These are phyloP conservation scores for Cyberlindnera mycetangii DNA, from an alignment of 805 yeast genomes.

Conservation along the genomic window DNA sequence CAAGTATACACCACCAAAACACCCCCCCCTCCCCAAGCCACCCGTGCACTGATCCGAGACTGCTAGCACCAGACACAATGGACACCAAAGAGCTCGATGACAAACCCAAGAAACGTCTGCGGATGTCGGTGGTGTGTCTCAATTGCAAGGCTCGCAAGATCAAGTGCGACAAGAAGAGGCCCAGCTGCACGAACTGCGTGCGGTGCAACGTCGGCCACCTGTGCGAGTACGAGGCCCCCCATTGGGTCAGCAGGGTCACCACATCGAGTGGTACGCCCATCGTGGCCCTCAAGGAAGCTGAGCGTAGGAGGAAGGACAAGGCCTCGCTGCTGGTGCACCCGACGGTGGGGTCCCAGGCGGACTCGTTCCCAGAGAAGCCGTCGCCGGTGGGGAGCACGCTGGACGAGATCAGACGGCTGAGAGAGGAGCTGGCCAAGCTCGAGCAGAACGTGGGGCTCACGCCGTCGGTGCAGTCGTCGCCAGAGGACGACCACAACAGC, in stretches of 20 bases:
- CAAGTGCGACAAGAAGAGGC: constrained; percentile 41
- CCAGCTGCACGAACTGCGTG: constrained; percentile 34
- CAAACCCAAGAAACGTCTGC: constrained; percentile 31
- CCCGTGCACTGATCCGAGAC: background rate
- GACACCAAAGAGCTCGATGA: background rate
- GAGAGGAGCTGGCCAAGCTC: constrained; percentile 5
- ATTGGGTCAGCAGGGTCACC: constrained; percentile 24
- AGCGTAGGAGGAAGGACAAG: background rate
- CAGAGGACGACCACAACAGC: constrained; percentile 13
- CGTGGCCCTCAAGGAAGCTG: constrained; percentile 6
- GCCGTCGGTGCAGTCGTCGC: background rate
- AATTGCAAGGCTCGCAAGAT: constrained; percentile 39
- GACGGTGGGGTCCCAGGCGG: background rate
- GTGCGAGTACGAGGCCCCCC: constrained; percentile 28
- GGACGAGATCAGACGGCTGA: constrained; percentile 15
- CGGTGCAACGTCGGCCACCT: constrained; percentile 30
- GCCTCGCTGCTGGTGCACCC: background rate
- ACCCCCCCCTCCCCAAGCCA: no score
- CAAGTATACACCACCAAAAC: no score
- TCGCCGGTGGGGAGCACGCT: background rate
- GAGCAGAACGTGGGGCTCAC: constrained; percentile 8
- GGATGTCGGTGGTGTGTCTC: constrained; percentile 37
- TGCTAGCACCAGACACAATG: background rate
- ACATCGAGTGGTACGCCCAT: constrained; percentile 14
- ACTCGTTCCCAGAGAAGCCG: background rate